Base-by-base conservation (phyloP, 2,329 filamentous ascomycete genomes). In the Exophiala calicioides region DNA sequence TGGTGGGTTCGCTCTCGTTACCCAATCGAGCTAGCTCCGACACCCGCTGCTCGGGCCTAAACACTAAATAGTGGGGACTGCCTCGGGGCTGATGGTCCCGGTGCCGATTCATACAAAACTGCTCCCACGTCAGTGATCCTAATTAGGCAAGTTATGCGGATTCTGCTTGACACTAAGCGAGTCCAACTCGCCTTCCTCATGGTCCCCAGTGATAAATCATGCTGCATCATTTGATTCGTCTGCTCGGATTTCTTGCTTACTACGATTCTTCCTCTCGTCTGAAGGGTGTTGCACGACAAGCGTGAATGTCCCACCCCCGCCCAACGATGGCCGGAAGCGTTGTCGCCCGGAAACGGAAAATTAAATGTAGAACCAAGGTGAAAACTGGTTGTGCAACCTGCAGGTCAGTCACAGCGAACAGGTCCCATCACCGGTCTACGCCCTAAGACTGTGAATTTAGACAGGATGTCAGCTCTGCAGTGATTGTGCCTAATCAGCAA, bases 311-410 rank as follows among this genome's bases (percentile, higher is more conserved):
- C 24, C 26, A 7, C 21, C 16, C n/a, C 37, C 10, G 24, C 23
- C 37, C 16, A 30, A n/a, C 39, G 10, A 65, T 66, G 62, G 31
- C 53, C 31, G 44, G 52, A 48, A 57, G 30, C 29, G 3, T 30
- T 47, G 53, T 54, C 29, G 35, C 52, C 42, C 53, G 55, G 36
- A 65, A 62, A 58, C 58, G 59, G 50, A 64, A 52, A 33, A 58
- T 53, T 33, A 18, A 57, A 58, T 29, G 48, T 52, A 57, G 55
- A 57, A 54, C 60, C 13, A 72, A 71, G 43, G 68, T 70, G 12
- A 72, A 71, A 49, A 72, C 68, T 10, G 70, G 69, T 36, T 72
- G 70, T 57, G 56, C 50, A 56, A 72, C 70, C 40, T 73, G 70
- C 66, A 68, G 68, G 70, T 72, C 15, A 63, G 67, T 65, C 43